Evolutionary conservation across 345 rosid species (phyloP), one percentile per base, ranked within the genome.

Genomic region (Aquilaria yunnanensis): DNA sequence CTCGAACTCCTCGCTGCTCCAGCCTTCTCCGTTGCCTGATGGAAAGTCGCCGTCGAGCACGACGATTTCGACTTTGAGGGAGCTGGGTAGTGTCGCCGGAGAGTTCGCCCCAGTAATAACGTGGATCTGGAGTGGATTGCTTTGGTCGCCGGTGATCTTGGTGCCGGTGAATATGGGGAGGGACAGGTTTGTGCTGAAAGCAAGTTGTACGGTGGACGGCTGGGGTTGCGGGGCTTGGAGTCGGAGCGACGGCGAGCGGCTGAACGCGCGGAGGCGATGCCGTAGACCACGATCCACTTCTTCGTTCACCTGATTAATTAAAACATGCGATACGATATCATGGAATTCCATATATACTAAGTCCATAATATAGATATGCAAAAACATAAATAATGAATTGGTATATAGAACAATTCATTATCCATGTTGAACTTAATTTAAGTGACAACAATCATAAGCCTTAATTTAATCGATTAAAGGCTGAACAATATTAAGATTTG

Each of bases 1-100:
- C 1, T 85, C 83, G 43, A 88, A 93, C 29, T 85, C 96, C 43
- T 83, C 80, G 14, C 72, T 76, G 0, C 70, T 90, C 98, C 98
- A 93, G 33, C 45, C 67, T 37, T 67, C 70, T 1, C 70, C 45
- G 34, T 75, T 75, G 1, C 69, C 69, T 37, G 78, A 32, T 14
- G 89, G 81, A 64, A 90, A 93, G 62, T 93, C 95, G 10, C 98
- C 97, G 14, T 90, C 89, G 1, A 90, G 83, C 54, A 85, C 95
- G 10, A 93, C 84, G 6, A 93, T 63, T 23, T 88, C 95, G 5
- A 90, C 64, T 71, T 83, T 90, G 65, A 90, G 60, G 10, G 86
- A 75, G 56, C 70, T 77, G 53, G 85, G 77, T 49, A 74, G 78
- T 60, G 33, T 52, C n/a, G 75, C 64, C 30, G 53, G 78, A 47